phyloP scores from a whole-genome alignment of 202 grass and related monocot species.

The Schoenoplectus triqueter region DNA sequence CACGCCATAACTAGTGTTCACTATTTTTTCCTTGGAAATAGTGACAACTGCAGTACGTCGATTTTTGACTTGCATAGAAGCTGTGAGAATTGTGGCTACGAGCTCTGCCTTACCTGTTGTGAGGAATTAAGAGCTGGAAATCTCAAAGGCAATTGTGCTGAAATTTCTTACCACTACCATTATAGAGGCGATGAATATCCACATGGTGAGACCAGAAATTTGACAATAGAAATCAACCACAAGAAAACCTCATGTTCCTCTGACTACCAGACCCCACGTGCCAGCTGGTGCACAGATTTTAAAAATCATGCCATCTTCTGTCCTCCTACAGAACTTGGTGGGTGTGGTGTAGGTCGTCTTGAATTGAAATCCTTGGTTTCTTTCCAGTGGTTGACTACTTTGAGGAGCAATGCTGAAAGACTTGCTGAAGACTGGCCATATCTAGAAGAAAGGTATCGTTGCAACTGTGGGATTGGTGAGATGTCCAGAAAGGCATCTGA shows the following conservation, averaged over 20 bases:
- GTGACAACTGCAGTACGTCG: slow-evolving; percentile 81
- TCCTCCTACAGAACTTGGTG: slow-evolving; percentile 69
- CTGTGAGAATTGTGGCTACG: slow-evolving; percentile 66
- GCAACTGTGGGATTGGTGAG: slow-evolving; percentile 40
- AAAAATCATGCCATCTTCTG: slow-evolving; percentile 50
- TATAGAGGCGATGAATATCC: slow-evolving; percentile 57
- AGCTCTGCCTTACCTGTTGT: slow-evolving; percentile 79
- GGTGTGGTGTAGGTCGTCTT: slow-evolving; percentile 60
- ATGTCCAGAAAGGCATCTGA: slow-evolving; percentile 68
- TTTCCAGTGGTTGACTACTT: slow-evolving; percentile 50
- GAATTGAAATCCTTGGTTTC: slow-evolving; percentile 60
- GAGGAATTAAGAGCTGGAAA: slow-evolving; percentile 57
- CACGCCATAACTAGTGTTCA: slow-evolving; percentile 9
- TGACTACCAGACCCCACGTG: slow-evolving; percentile 41
- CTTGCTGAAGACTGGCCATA: neutral
- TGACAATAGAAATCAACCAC: neutral
- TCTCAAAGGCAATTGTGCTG: slow-evolving; percentile 47
- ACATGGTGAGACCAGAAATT: slow-evolving; percentile 47
- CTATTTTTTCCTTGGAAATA: slow-evolving; percentile 46
- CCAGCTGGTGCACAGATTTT: slow-evolving; percentile 45
- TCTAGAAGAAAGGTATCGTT: slow-evolving; percentile 39
- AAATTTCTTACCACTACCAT: slow-evolving; percentile 40
- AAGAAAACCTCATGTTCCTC: slow-evolving; percentile 15
- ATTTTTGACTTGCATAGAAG: slow-evolving; percentile 87
- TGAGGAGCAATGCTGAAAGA: slow-evolving; percentile 45